Conservation (phyloP, 2,329 filamentous ascomycete species). For the Aspergillus texensis region DNA sequence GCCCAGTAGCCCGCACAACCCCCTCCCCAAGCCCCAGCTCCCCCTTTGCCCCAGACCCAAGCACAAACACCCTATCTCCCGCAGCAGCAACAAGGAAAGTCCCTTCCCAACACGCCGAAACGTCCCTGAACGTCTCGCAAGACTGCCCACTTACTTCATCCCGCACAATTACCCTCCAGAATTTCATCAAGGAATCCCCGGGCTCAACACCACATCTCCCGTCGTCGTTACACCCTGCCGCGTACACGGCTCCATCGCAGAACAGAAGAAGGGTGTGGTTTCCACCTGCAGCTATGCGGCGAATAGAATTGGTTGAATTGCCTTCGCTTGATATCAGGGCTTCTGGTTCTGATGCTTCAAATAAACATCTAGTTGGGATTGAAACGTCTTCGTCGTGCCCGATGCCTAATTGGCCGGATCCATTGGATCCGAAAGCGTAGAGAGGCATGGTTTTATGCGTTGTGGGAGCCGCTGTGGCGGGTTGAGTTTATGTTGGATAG, state of each 20-base stretch:
- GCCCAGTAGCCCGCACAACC: slow-evolving; percentile 33
- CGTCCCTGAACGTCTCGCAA: slow-evolving; percentile 43
- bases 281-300: slow-evolving; percentile 65
- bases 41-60: slow-evolving; percentile 69
- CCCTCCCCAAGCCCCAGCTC: slow-evolving; percentile 67
- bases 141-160: slow-evolving; percentile 8
- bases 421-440: slow-evolving; percentile 75
- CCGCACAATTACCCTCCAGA: slow-evolving; percentile 32
- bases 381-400: slow-evolving; percentile 72
- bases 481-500: not conserved
- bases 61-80: slow-evolving; percentile 56
- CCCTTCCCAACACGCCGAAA: slow-evolving; percentile 79
- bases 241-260: slow-evolving; percentile 62
- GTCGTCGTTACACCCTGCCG: slow-evolving; percentile 63
- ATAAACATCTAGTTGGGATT: slow-evolving; percentile 64
- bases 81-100: slow-evolving; percentile 61
- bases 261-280: slow-evolving; percentile 82
- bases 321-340: slow-evolving; percentile 34
- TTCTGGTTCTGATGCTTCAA: slow-evolving; percentile 42
- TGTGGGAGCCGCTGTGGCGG: no score
- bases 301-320: slow-evolving; percentile 27
- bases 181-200: slow-evolving; percentile 21
- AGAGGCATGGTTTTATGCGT: slow-evolving; percentile 42
- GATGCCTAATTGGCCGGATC: slow-evolving; percentile 73
- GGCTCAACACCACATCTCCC: slow-evolving; percentile 44